Conservation (phyloP, 2,329 filamentous ascomycete species). For the Botryotinia calthae region DNA sequence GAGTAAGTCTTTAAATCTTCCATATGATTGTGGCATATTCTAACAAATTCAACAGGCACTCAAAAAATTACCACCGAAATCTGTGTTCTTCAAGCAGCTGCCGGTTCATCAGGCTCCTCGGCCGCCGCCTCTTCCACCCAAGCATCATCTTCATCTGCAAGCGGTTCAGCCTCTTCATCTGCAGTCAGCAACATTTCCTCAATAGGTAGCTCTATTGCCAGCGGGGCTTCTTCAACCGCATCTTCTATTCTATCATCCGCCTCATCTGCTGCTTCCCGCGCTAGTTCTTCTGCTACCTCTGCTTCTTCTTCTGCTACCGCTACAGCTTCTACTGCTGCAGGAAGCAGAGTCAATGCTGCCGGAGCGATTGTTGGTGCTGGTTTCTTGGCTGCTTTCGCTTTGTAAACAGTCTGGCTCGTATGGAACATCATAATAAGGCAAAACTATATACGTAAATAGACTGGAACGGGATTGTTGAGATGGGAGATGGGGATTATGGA, state of each 20-base stretch:
- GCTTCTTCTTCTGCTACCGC: conserved; percentile 16
- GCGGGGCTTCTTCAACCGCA: neutral
- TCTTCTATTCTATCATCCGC: neutral
- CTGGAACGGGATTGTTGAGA: neutral
- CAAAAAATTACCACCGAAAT: conserved; percentile 3
- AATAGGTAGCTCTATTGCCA: conserved; percentile 4
- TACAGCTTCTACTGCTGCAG: conserved; percentile 15
- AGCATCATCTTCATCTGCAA: conserved; percentile 19
- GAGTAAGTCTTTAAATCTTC: conserved; percentile 26
- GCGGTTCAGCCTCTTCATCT: neutral
- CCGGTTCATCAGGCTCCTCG: neutral
- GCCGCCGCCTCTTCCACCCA: neutral
- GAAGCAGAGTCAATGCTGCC: conserved; percentile 11
- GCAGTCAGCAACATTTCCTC: neutral
- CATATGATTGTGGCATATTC: neutral
- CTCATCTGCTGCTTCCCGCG: neutral
- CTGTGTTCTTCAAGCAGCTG: neutral
- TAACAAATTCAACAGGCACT: neutral
- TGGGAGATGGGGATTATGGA: neutral
- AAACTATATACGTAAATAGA: neutral
- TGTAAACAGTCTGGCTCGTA: conserved; percentile 20
- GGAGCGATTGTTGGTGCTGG: conserved; percentile 26
- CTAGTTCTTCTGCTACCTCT: neutral
- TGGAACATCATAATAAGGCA: neutral
- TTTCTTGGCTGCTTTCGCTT: conserved; percentile 28